Evolutionary conservation across 75 land plant genomes (phyloP).

Genomic region (Chamaecyparis obtusa): DNA sequence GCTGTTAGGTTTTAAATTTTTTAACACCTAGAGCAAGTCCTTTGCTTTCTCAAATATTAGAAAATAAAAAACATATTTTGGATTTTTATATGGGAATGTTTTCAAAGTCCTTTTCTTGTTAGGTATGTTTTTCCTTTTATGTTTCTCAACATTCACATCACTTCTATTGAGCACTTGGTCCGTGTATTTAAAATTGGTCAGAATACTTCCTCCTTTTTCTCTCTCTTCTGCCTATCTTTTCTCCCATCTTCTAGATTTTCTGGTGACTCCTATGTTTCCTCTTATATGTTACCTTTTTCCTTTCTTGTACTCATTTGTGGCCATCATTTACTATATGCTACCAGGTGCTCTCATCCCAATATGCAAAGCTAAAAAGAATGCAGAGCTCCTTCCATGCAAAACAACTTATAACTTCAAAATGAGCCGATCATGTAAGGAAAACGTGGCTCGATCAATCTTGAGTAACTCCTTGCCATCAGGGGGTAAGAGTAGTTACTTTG

Average conservation of each 20-base stretch:
- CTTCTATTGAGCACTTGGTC: neutral
- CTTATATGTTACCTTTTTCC: neutral
- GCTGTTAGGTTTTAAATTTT: neutral
- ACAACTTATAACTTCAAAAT: too few species aligned
- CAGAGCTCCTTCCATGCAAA: too few species aligned
- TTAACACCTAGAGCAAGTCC: neutral
- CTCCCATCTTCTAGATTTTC: neutral
- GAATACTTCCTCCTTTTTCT: neutral
- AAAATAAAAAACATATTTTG: neutral
- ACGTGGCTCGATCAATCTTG: too few species aligned
- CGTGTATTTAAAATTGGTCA: neutral
- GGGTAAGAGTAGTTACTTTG: too few species aligned
- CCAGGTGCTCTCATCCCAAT: neutral
- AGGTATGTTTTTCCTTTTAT: neutral
- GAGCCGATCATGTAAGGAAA: too few species aligned
- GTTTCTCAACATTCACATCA: neutral
- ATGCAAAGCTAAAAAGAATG: too few species aligned
- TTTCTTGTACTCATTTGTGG: neutral
- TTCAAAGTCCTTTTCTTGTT: neutral
- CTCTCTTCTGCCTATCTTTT: neutral
- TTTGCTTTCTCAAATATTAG: neutral
- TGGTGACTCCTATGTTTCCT: neutral
- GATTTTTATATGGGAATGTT: neutral
- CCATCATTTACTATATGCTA: neutral
- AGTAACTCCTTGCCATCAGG: too few species aligned